A percentile compares a stretch with the other conserved stretches of the same genome.
phyloP scores from a whole-genome alignment of 768 basidiomycete species.

The Pleurotus giganteus region DNA sequence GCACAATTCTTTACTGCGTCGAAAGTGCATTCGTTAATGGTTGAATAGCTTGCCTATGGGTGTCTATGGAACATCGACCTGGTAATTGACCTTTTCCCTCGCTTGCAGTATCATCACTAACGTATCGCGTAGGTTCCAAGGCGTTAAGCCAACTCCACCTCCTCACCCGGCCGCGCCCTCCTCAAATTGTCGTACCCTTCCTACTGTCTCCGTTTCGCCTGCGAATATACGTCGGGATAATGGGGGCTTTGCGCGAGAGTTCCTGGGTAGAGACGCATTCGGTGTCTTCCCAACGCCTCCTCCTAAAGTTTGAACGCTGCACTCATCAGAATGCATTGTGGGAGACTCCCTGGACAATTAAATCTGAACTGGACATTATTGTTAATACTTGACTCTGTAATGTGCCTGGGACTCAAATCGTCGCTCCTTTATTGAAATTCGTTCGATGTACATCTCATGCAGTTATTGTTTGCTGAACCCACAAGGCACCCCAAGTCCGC shows the following conservation, averaged over 20 bases:
- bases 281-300: constrained; percentile 7
- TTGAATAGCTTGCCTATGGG: constrained; percentile 55
- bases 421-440: too few species aligned
- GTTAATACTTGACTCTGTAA: too few species aligned
- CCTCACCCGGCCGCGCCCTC: constrained; percentile 60
- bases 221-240: background rate
- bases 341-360: background rate
- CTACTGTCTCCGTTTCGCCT: constrained; percentile 1
- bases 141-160: constrained; percentile 49
- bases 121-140: constrained; percentile 38
- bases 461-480: too few species aligned
- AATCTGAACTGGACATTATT: background rate
- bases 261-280: background rate
- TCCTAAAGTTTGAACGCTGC: background rate
- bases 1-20: constrained; percentile 11
- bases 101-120: background rate
- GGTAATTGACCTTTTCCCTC: constrained; percentile 22
- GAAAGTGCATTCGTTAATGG: background rate
- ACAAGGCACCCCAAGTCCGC: too few species aligned
- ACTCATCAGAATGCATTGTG: background rate
- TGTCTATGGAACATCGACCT: constrained; percentile 73
- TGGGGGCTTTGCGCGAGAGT: constrained; percentile 1
- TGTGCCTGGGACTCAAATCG: too few species aligned
- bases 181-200: constrained; percentile 50
- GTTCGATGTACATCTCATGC: too few species aligned